Base-by-base conservation (phyloP, 2,329 filamentous ascomycete genomes). In the Aspergillus sp. region DNA sequence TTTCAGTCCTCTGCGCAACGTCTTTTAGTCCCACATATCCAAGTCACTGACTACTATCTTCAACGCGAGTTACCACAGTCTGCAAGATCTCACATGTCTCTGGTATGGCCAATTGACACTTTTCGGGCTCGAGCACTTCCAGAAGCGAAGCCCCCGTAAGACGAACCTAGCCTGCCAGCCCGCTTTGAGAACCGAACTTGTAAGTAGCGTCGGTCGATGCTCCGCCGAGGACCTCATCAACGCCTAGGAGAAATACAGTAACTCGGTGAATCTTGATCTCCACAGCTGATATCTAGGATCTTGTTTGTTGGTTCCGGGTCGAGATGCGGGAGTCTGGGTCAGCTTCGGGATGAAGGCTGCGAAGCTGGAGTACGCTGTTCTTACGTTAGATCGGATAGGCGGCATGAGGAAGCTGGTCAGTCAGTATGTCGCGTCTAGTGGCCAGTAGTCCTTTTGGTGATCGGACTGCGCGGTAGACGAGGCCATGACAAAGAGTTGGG, bases 281-380 rank as follows among this genome's bases (percentile, higher is more conserved):
- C 87, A 66, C 87, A 90, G 15, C 87, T 87, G 57, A 90, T 75
- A 65, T 90, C 87, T 2, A 90, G 77, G 23, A 90, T 81, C 17
- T 77, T 72, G 69, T 90, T 87, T 64, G 85, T 82, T 30, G 82
- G 79, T 60, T 86, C 80, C 0, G 87, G 80, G 65, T 87, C 82
- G 0, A 90, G 78, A 82, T 85, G 89, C 79, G 72, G 11, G 80
- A 62, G 86, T 88, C 17, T 79, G 81, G 1, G 87, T 83, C 9
- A 89, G 77, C 69, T 87, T 85, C 3, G 87, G 87, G 8, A 89
- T 87, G 68, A 89, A 90, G 0, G 85, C 83, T 7, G 87, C 87
- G 2, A 86, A 83, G 61, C 83, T 78, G 62, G 87, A 83, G 70
- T 89, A 90, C 34, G 82, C 82, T 87, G 41, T 17, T 8, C 55